These are phyloP conservation scores for Euphorbia celastroides DNA, from an alignment of 441 rosid genomes.

Conservation along the genomic window DNA sequence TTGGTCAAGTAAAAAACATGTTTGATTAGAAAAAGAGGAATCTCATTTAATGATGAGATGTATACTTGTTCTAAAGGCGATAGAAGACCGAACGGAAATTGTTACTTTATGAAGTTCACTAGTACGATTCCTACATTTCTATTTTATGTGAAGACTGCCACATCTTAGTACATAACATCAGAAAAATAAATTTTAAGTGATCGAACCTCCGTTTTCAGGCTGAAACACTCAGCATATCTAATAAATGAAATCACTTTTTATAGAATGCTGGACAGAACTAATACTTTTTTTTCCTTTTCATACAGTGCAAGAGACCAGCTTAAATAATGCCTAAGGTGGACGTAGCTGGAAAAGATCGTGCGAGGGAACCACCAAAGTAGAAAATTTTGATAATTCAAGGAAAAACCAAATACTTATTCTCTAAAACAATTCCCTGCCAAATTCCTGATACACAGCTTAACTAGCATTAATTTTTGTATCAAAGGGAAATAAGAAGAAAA, in stretches of 20 bases:
- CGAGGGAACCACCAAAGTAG: background rate
- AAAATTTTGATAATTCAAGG: background rate
- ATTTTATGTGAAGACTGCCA: too few relatives aligned
- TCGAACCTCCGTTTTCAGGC: background rate
- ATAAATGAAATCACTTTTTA: too few relatives aligned
- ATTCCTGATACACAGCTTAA: slow-evolving; percentile 2
- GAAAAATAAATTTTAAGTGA: background rate
- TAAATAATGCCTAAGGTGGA: background rate
- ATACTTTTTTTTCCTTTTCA: background rate
- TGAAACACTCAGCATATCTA: too few relatives aligned
- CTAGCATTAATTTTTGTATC: background rate
- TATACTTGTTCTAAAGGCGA: background rate
- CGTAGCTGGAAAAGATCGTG: background rate
- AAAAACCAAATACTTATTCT: background rate
- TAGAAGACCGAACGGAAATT: too few relatives aligned
- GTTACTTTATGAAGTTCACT: too few relatives aligned
- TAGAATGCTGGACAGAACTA: background rate
- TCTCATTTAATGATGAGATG: background rate
- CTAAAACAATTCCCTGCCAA: too few relatives aligned
- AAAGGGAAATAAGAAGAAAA: background rate
- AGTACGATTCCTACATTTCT: too few relatives aligned
- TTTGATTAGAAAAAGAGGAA: slow-evolving; percentile 3
- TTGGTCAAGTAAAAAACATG: too few relatives aligned
- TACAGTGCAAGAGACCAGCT: background rate
- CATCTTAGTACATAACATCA: background rate